These are phyloP conservation scores for Colletotrichum echinochloae DNA, from an alignment of 2,329 filamentous ascomycete species.

Conservation along the genomic window DNA sequence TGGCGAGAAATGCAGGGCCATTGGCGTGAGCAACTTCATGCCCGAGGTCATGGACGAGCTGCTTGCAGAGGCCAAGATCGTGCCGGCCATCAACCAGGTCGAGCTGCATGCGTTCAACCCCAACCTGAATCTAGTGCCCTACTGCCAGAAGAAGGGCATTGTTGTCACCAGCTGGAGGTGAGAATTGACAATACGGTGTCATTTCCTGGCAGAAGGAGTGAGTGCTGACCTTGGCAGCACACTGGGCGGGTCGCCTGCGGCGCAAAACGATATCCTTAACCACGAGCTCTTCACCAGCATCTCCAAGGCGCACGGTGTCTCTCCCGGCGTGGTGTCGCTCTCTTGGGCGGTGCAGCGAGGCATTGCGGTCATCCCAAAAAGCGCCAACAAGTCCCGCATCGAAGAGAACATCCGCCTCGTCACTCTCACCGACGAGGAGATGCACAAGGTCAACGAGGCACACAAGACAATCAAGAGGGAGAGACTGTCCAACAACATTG, in stretches of 20 bases:
- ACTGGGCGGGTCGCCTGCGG: slow-evolving; percentile 27
- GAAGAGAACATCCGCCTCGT: slow-evolving; percentile 45
- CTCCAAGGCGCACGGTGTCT: slow-evolving; percentile 43
- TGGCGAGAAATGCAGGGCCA: slow-evolving; percentile 44
- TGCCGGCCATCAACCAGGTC: slow-evolving; percentile 50
- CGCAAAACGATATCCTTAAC: slow-evolving; percentile 41
- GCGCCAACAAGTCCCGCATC: slow-evolving; percentile 42
- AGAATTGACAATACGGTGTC: neutral
- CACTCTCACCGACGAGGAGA: slow-evolving; percentile 45
- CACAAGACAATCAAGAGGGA: slow-evolving; percentile 43
- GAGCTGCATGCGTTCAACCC: slow-evolving; percentile 51
- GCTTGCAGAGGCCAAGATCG: slow-evolving; percentile 43
- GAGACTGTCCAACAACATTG: slow-evolving; percentile 43
- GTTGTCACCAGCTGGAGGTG: slow-evolving; percentile 48
- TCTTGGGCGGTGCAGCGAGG: slow-evolving; percentile 47
- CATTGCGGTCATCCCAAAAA: slow-evolving; percentile 45
- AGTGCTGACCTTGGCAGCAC: slow-evolving; percentile 11
- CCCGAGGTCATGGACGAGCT: slow-evolving; percentile 47
- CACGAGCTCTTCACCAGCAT: slow-evolving; percentile 44
- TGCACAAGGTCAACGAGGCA: slow-evolving; percentile 45
- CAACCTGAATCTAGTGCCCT: slow-evolving; percentile 48
- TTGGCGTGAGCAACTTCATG: slow-evolving; percentile 51
- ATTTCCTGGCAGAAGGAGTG: neutral
- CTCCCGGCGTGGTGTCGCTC: slow-evolving; percentile 45
- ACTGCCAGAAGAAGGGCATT: slow-evolving; percentile 49